Percentiles rank a stretch among this genome's conserved stretches.
Evolutionary conservation across 2,329 filamentous ascomycete species (phyloP).

Genomic region (Clarireedia sp.): DNA sequence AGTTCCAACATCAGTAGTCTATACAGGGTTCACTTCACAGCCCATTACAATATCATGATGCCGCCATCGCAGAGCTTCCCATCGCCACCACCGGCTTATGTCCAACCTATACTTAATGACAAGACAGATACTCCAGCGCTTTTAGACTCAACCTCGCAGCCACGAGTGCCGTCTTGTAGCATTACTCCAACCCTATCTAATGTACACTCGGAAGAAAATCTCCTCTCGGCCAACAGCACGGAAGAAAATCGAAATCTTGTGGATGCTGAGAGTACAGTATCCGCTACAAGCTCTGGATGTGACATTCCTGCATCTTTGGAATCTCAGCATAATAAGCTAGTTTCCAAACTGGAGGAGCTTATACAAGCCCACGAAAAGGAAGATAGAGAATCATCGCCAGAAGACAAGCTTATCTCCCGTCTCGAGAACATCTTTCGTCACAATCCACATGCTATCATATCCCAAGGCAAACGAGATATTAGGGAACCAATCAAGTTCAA

Average conservation of each 20-base stretch:
- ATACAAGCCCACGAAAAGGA: neutral
- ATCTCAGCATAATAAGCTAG: neutral
- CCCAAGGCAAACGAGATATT: neutral
- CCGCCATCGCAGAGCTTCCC: neutral
- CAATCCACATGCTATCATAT: neutral
- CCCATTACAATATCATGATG: neutral
- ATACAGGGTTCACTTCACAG: too few relatives aligned
- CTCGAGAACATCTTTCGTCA: neutral
- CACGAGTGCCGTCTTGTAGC: neutral
- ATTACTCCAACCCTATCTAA: neutral
- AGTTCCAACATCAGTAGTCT: too few relatives aligned
- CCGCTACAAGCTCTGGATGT: neutral
- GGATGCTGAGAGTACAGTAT: neutral
- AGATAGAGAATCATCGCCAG: neutral
- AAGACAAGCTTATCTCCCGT: neutral
- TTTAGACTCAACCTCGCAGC: neutral
- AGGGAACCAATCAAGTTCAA: constrained; percentile 63
- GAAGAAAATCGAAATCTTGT: neutral
- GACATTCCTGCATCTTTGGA: neutral
- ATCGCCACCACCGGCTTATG: neutral
- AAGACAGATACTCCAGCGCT: neutral
- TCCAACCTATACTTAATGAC: neutral
- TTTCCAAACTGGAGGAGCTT: neutral
- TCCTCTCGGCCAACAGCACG: neutral
- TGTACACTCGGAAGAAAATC: neutral